Percentiles rank a stretch among this genome's conserved stretches.
These are phyloP conservation scores for Flaveria bidentis DNA, from an alignment of 129 eudicot genomes.

Conservation along the genomic window DNA sequence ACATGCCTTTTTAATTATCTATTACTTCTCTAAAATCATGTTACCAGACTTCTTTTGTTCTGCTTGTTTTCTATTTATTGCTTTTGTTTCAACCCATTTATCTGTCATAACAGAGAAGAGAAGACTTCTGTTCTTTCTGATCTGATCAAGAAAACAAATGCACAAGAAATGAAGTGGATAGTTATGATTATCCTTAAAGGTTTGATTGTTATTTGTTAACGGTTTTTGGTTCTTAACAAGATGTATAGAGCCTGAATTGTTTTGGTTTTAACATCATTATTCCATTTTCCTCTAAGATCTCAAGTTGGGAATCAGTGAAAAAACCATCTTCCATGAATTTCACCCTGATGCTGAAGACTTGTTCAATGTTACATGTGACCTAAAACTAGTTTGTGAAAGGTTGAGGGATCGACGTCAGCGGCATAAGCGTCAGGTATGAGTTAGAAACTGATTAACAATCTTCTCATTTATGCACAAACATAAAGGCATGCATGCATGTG, in stretches of 20 bases:
- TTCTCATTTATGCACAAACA: not conserved
- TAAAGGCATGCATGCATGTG: not conserved
- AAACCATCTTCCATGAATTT: slow-evolving; percentile 91
- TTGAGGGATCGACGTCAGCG: slow-evolving; percentile 68
- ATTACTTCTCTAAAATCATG: not conserved
- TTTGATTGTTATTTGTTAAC: slow-evolving; percentile 22
- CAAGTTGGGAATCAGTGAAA: slow-evolving; percentile 95
- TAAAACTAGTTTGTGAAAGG: slow-evolving; percentile 91
- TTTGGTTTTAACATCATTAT: slow-evolving; percentile 7
- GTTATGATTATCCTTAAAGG: slow-evolving; percentile 95
- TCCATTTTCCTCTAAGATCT: slow-evolving; percentile 54
- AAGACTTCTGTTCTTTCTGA: slow-evolving; percentile 74
- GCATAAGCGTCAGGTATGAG: slow-evolving; percentile 87
- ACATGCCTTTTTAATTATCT: not conserved
- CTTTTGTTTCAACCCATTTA: slow-evolving; percentile 19
- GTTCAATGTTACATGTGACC: slow-evolving; percentile 96
- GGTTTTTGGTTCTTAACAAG: not conserved
- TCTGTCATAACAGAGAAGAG: slow-evolving; percentile 58
- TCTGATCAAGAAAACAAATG: slow-evolving; percentile 84
- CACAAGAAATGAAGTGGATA: slow-evolving; percentile 98
- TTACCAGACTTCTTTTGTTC: not conserved
- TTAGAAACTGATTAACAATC: slow-evolving; percentile 2
- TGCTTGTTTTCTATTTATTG: not conserved
- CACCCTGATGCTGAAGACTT: slow-evolving; percentile 99
- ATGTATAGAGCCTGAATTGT: not conserved